Base-by-base conservation (phyloP, 305 asterid genomes). In the Petunia hybrid region DNA sequence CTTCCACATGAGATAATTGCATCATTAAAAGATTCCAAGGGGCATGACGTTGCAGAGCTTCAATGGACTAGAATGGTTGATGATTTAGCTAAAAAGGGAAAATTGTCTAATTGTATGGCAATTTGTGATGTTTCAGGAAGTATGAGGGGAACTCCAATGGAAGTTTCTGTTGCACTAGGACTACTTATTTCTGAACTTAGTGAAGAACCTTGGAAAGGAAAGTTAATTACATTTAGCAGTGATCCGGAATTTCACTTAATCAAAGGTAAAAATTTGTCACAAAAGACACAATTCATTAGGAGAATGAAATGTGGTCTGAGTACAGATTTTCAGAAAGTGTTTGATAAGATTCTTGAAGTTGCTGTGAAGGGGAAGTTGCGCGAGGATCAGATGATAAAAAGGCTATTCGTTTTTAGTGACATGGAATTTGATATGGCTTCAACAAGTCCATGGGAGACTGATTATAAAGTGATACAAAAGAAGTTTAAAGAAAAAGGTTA, bases 81-180 rank as follows among this genome's bases (percentile, higher is more conserved):
- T 67, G 90, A 85, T 79, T n/a, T 88, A 60, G 43, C 35, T 1
- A 82, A 80, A 53, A 86, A 83, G 81, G 91, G 89, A 8, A 81
- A 82, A 43, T 67, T 88, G 36, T 67, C 79, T 0, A 85, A 88
- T 76, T 83, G 87, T 12, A 78, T 86, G 70, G 85, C 90, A 4
- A 76, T 85, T 40, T 83, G 87, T 82, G 90, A 88, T 74, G 90
- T 88, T n/a, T 88, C 90, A 0, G 87, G 85, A 1, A 82, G 89
- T 59, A 86, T 88, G 90, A 1, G 0, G 0, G 89, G 91, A 6
- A 86, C 69, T 0, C 90, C 87, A 41, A 71, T 85, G 90, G 91
- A 88, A 43, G 89, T 88, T 9, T 64, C 83, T 48, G 78, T 86
- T 16, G 90, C 90, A 0, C 90, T 86, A 42, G 90, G 90, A n/a